A percentile compares a stretch with the other conserved stretches of the same genome.
phyloP scores from a whole-genome alignment of 108 stramenopile genomes.

The Thalassiosira profunda region DNA sequence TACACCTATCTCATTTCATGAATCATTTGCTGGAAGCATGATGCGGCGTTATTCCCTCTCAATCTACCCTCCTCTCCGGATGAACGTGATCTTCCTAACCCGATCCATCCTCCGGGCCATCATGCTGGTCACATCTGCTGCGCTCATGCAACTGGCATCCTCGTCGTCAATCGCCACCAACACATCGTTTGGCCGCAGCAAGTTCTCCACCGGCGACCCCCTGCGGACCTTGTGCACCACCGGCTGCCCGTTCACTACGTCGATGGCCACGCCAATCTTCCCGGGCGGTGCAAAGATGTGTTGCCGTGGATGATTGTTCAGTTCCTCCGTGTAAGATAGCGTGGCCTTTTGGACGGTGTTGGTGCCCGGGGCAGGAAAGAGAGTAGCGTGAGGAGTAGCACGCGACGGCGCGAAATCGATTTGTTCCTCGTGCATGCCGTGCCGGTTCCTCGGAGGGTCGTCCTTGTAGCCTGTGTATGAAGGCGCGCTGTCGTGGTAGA shows the following conservation, averaged over 20 bases:
- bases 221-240: constrained; percentile 48
- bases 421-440: neutral
- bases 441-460: constrained; percentile 1
- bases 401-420: too few species aligned
- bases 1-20: too few species aligned
- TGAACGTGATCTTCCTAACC: constrained; percentile 54
- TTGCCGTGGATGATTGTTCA: constrained; percentile 1
- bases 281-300: constrained; percentile 49
- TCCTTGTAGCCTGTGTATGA: constrained; percentile 6
- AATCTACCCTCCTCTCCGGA: too few species aligned
- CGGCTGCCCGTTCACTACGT: constrained; percentile 45
- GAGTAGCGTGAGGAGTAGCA: too few species aligned
- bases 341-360: neutral
- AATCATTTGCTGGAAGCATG: too few species aligned
- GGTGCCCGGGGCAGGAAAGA: neutral
- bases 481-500: neutral
- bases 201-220: constrained; percentile 45
- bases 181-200: constrained; percentile 37
- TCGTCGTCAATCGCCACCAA: constrained; percentile 50
- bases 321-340: constrained; percentile 13
- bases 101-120: constrained; percentile 65
- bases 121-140: constrained; percentile 47
- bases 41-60: too few species aligned
- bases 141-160: constrained; percentile 49
- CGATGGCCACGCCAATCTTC: constrained; percentile 53